phyloP scores from a whole-genome alignment of 1,284 basidiomycete species.

The Agroathelia rolfsii region DNA sequence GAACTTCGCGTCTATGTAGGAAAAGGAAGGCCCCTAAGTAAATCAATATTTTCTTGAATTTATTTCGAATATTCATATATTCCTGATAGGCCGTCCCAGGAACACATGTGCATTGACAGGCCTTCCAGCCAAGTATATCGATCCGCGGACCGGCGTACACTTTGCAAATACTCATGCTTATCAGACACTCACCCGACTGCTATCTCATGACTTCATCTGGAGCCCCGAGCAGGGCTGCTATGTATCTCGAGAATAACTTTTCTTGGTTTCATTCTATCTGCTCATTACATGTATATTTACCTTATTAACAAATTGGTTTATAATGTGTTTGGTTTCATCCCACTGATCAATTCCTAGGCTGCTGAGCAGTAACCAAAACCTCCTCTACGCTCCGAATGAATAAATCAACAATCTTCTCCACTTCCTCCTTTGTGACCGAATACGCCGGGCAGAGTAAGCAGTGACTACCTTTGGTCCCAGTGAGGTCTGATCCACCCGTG shows the following conservation, averaged over 20 bases:
- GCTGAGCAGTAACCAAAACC: conserved; percentile 29
- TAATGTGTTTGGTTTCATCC: too few species aligned
- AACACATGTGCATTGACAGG: conserved; percentile 59
- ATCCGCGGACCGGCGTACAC: conserved; percentile 69
- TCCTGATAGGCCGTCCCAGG: conserved; percentile 43
- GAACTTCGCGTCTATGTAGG: conserved; percentile 50
- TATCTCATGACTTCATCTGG: conserved; percentile 62
- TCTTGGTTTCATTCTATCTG: too few species aligned
- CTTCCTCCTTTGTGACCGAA: conserved; percentile 56
- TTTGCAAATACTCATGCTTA: conserved; percentile 67
- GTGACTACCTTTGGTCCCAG: conserved; percentile 65
- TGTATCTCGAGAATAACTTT: conserved; percentile 18
- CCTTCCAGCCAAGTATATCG: conserved; percentile 53
- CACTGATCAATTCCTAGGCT: too few species aligned
- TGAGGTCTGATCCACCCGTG: conserved; percentile 55
- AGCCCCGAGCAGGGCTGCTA: conserved; percentile 48
- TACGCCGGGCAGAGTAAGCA: conserved; percentile 67
- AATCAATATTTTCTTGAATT: conserved; percentile 15
- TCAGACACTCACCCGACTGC: conserved; percentile 42
- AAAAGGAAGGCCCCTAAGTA: conserved; percentile 53
- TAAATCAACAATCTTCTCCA: conserved; percentile 53
- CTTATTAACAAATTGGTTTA: too few species aligned
- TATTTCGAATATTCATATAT: conserved; percentile 6
- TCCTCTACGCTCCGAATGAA: conserved; percentile 57
- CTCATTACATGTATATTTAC: too few species aligned